Base-by-base conservation (phyloP, 2,329 filamentous ascomycete genomes). In the Penicillium brasilianum region DNA sequence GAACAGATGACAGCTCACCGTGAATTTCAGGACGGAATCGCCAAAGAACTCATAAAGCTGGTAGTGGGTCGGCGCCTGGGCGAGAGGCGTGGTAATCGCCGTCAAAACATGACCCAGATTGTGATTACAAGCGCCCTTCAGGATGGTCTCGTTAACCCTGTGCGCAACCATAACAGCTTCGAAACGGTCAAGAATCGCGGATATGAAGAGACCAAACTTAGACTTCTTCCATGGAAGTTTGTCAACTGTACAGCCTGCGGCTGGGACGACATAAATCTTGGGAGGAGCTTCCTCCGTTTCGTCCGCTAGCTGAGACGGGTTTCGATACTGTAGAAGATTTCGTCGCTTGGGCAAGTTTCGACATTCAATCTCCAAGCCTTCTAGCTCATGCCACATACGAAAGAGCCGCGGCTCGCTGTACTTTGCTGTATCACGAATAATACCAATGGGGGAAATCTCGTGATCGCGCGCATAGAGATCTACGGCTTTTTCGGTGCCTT, bases 1-100 rank as follows among this genome's bases (percentile, higher is more conserved):
- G 71, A 84, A 81, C 4, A 93, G 81, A 58, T 92, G 88, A 1
- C 92, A 74, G 0, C 88, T 87, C 0, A 90, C 83, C 50, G 86
- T 87, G 59, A 89, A 85, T 70, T 98, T 98, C 39, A 98, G 81
- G 1, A 96, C 82, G 0, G 87, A 88, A 70, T 98, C 94, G 0
- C 95, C 95, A 0, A 97, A 79, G 67, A 96, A 96, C 72, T 98
- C 95, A 0, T 96, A 80, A 2, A 90, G 83, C 69, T 98, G 90
- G 71, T 97, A 97, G 65, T 97, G 85, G 0, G 82, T 83, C 1
- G 78, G 74, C 51, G 88, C 87, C 2, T 76, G 71, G 0, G 91
- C 87, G 1, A 81, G 82, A 0, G 88, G 85, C 0, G 91, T 81
- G 54, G 85, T 90, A 53, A 96, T 88, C 1, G 93, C 92, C 10